Evolutionary conservation across 345 rosid species (phyloP).

Genomic region (Eucalyptus coolabah): DNA sequence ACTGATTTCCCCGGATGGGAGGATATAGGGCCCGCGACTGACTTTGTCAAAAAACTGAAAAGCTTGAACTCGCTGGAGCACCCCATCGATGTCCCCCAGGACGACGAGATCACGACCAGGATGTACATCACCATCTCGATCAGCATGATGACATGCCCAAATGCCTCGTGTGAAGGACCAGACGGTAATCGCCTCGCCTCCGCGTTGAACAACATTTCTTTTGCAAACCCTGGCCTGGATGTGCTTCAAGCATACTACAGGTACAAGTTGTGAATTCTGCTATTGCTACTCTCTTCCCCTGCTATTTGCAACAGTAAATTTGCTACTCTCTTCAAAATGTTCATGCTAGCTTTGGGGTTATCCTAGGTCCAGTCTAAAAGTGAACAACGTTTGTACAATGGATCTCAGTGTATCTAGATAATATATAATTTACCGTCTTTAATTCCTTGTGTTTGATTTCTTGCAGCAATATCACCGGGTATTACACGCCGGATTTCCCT

Average conservation of each 20-base stretch:
- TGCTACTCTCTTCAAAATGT: not conserved
- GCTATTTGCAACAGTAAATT: not conserved
- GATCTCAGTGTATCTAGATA: not conserved
- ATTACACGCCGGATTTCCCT: conserved; percentile 25
- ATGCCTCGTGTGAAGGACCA: conserved; percentile 15
- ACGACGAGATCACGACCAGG: not conserved
- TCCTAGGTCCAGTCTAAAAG: not conserved
- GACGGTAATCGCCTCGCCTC: conserved; percentile 25
- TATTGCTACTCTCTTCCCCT: not conserved
- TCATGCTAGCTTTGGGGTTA: not conserved
- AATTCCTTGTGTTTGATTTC: not conserved
- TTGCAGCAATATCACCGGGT: conserved; percentile 8
- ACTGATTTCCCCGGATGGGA: not conserved
- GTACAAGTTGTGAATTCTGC: not conserved
- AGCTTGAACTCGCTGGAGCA: conserved; percentile 1
- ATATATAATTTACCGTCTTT: not conserved
- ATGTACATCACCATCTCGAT: not conserved
- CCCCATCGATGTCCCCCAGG: conserved; percentile 12
- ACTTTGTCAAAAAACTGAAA: not conserved
- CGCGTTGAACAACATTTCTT: conserved; percentile 30
- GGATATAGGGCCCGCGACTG: not conserved
- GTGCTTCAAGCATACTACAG: conserved; percentile 30
- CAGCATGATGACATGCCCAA: not conserved
- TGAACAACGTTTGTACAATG: not conserved
- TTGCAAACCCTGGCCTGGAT: conserved; percentile 10